These are phyloP conservation scores for Cardiospermum halicacabum DNA, from an alignment of 345 rosid species.

Conservation along the genomic window DNA sequence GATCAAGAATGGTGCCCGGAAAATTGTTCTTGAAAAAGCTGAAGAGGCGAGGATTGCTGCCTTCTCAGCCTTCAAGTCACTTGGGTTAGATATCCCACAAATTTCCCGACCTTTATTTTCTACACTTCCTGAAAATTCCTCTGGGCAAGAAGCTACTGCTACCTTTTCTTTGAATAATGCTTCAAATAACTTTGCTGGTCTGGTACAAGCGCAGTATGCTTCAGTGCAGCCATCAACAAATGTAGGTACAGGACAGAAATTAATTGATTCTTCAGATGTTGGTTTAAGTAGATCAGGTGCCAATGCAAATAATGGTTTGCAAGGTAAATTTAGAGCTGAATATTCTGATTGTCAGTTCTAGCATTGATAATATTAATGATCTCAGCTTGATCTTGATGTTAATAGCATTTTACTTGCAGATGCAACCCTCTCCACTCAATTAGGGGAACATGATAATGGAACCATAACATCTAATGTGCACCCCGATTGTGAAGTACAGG, in stretches of 20 bases:
- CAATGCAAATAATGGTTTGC: conserved; percentile 25
- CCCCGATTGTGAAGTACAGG: conserved; percentile 15
- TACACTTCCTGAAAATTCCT: conserved; percentile 30
- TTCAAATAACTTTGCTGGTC: conserved; percentile 23
- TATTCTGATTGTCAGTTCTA: conserved; percentile 24
- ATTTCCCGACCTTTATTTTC: conserved; percentile 45
- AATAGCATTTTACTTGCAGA: conserved; percentile 19
- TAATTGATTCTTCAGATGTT: conserved; percentile 25
- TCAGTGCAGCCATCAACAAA: conserved; percentile 26
- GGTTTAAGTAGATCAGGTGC: conserved; percentile 34
- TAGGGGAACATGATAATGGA: conserved; percentile 24
- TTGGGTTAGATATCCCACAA: conserved; percentile 67
- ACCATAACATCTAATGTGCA: conserved; percentile 7
- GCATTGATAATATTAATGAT: conserved; percentile 25
- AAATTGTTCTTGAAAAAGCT: conserved; percentile 95
- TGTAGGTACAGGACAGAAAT: conserved; percentile 33
- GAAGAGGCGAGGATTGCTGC: conserved; percentile 96
- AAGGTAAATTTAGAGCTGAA: conserved; percentile 18
- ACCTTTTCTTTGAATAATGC: conserved; percentile 26
- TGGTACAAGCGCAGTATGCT: conserved; percentile 26
- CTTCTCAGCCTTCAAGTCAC: conserved; percentile 85
- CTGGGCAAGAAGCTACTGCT: conserved; percentile 28
- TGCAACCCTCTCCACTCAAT: conserved; percentile 8
- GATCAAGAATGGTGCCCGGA: conserved; percentile 89
- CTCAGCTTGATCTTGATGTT: conserved; percentile 14